A percentile compares a stretch with the other conserved stretches of the same genome.
Conservation (phyloP, 2,329 filamentous ascomycete species). For the Apiospora saccharicola region DNA sequence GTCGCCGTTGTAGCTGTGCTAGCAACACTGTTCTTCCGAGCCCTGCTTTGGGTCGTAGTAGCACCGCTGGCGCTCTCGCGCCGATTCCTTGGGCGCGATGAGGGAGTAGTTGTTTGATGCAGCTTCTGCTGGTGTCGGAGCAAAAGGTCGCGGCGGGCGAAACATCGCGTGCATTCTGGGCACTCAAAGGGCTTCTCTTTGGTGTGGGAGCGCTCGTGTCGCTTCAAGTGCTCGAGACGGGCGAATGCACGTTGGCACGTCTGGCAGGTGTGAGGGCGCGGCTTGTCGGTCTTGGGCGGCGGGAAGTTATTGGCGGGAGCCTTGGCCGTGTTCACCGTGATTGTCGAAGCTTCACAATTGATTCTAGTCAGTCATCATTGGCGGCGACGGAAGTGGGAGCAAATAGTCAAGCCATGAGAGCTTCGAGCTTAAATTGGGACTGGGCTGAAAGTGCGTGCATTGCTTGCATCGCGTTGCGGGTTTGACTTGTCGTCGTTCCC, state of each 20-base stretch:
- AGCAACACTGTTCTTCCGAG: slow-evolving; percentile 91
- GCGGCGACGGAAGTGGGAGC: neutral
- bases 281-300: slow-evolving; percentile 95
- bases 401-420: neutral
- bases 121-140: slow-evolving; percentile 98
- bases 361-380: slow-evolving; percentile 8
- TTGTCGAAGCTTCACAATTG: slow-evolving; percentile 42
- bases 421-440: neutral
- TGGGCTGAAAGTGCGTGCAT: neutral
- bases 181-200: slow-evolving; percentile 98
- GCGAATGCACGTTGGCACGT: slow-evolving; percentile 95
- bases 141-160: slow-evolving; percentile 89
- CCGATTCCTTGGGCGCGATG: slow-evolving; percentile 84
- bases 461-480: neutral
- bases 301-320: slow-evolving; percentile 59
- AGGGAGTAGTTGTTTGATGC: slow-evolving; percentile 89
- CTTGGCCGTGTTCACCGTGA: slow-evolving; percentile 45
- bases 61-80: slow-evolving; percentile 87
- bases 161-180: slow-evolving; percentile 91
- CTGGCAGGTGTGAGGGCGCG: slow-evolving; percentile 89
- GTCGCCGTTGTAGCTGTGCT: slow-evolving; percentile 56
- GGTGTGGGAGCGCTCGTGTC: slow-evolving; percentile 77
- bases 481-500: slow-evolving; percentile 12
- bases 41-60: slow-evolving; percentile 71
- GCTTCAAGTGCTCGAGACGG: slow-evolving; percentile 93